phyloP scores from a whole-genome alignment of 140 eudicot genomes.

The Bidens hawaiensis region DNA sequence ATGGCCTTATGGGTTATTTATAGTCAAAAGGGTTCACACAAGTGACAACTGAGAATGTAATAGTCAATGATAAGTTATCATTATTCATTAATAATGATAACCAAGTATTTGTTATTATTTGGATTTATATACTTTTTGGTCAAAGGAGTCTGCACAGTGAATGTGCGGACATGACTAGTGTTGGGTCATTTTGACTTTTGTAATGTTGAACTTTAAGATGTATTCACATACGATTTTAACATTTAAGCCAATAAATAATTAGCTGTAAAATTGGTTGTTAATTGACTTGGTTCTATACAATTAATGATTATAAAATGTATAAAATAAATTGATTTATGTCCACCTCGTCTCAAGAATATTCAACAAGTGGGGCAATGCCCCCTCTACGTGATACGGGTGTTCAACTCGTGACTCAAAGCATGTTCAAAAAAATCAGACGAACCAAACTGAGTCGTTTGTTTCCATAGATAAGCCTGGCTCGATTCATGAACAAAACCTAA shows the following conservation, averaged over 20 bases:
- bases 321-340: too few relatives aligned
- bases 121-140: background rate
- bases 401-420: too few relatives aligned
- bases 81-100: too few relatives aligned
- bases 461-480: background rate
- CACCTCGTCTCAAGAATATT: too few relatives aligned
- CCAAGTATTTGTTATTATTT: too few relatives aligned
- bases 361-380: too few relatives aligned
- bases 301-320: background rate
- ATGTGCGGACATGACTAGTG: background rate
- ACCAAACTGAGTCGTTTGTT: too few relatives aligned
- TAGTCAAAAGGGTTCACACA: constrained; percentile 26
- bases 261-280: constrained; percentile 1
- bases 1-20: constrained; percentile 12
- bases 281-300: background rate
- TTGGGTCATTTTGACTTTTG: background rate
- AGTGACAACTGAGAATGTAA: background rate
- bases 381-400: too few relatives aligned
- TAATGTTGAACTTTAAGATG: constrained; percentile 3
- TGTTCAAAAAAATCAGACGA: too few relatives aligned
- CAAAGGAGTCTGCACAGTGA: constrained; percentile 7
- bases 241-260: background rate
- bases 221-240: background rate
- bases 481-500: background rate
- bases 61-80: too few relatives aligned